Conservation (phyloP, 495 filamentous ascomycete genomes). For the Stereocaulon alpinum region DNA sequence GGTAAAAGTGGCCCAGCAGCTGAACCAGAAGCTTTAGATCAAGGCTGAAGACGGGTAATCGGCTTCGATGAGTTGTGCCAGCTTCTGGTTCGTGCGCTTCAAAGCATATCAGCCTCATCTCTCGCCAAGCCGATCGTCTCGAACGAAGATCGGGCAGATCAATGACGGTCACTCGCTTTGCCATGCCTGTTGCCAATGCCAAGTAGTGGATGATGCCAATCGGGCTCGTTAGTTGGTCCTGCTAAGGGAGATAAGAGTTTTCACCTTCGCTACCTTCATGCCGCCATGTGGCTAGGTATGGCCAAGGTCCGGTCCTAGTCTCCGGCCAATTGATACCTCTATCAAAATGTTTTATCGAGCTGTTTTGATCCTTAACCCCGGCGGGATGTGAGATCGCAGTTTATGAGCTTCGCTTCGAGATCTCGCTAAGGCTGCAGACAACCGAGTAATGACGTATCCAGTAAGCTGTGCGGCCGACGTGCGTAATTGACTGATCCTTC, state of each 20-base stretch:
- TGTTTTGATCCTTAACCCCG: not conserved
- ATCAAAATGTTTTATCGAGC: not conserved
- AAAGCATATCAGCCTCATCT: not conserved
- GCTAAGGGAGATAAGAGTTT: not conserved
- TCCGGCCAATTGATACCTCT: not conserved
- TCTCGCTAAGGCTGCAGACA: not conserved
- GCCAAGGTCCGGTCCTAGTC: not conserved
- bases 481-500: slow-evolving; percentile 1
- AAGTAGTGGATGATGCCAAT: not conserved
- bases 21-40: not conserved
- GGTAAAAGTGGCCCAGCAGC: not conserved
- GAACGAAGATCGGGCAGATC: not conserved
- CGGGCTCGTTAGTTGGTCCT: not conserved
- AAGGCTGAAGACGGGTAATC: not conserved
- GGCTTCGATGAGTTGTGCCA: not conserved
- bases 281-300: not conserved
- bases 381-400: not conserved
- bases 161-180: not conserved
- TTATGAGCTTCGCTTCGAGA: not conserved
- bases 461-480: not conserved
- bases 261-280: not conserved
- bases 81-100: not conserved
- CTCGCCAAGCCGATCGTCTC: not conserved
- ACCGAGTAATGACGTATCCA: not conserved
- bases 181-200: not conserved